These are phyloP conservation scores for Boeremia lycopersici DNA, from an alignment of 2,329 filamentous ascomycete genomes.

Conservation along the genomic window DNA sequence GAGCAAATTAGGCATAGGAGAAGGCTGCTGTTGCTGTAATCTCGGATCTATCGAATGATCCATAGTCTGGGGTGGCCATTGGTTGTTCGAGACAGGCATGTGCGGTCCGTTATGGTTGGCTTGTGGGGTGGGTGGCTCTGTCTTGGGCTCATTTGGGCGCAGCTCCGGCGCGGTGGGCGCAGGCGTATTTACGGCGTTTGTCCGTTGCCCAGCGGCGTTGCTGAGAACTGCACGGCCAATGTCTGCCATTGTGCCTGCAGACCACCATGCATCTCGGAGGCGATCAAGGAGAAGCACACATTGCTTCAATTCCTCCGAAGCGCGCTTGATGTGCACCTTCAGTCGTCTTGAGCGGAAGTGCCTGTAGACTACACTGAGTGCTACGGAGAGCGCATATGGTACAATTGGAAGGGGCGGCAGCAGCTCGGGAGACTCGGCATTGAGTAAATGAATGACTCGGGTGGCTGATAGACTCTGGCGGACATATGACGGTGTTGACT, in stretches of 20 bases:
- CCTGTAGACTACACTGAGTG: constrained; percentile 62
- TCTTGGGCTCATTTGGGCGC: constrained; percentile 26
- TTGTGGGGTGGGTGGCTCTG: constrained; percentile 27
- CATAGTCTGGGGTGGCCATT: constrained; percentile 31
- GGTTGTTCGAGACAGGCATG: constrained; percentile 19
- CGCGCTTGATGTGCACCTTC: constrained; percentile 54
- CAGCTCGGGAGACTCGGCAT: constrained; percentile 51
- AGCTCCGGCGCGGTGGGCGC: constrained; percentile 30
- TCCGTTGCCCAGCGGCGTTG: constrained; percentile 47
- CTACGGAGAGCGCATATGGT: constrained; percentile 62
- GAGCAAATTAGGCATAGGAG: constrained; percentile 38
- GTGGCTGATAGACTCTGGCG: constrained; percentile 62
- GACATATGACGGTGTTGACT: constrained; percentile 57
- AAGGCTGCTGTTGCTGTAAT: constrained; percentile 36
- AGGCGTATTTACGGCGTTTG: constrained; percentile 43
- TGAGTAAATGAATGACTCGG: constrained; percentile 60
- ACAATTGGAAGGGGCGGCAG: constrained; percentile 61
- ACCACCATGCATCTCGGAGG: constrained; percentile 53
- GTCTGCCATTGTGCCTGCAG: constrained; percentile 54
- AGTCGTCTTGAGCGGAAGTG: constrained; percentile 60
- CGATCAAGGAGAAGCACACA: constrained; percentile 53
- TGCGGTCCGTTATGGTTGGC: constrained; percentile 21
- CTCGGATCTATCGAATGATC: constrained; percentile 44
- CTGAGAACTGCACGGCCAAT: constrained; percentile 47
- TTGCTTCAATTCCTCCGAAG: constrained; percentile 52